Percentiles rank a stretch among this genome's conserved stretches.
Conservation (phyloP, 768 basidiomycete genomes). For the Boletus insuetus region DNA sequence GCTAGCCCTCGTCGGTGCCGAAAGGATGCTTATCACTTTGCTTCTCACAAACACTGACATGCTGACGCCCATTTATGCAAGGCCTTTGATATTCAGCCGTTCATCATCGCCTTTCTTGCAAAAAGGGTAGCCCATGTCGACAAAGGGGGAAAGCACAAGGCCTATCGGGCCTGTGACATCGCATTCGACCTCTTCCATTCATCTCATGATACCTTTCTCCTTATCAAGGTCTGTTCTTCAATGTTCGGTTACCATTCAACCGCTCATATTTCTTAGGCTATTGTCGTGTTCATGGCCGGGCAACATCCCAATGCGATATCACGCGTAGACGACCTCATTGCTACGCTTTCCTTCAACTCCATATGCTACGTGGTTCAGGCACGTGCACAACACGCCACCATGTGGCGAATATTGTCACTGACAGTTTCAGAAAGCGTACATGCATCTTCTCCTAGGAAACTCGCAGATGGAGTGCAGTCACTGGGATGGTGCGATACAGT, state of each 20-base stretch:
- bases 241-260: background rate
- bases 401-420: background rate
- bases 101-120: background rate
- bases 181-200: background rate
- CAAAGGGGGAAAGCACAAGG: background rate
- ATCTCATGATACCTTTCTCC: background rate
- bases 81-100: background rate
- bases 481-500: background rate
- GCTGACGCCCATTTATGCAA: background rate
- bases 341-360: background rate
- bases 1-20: background rate
- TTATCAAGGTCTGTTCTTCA: background rate
- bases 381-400: background rate
- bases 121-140: background rate
- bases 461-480: background rate
- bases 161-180: background rate
- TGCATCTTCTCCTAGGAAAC: background rate
- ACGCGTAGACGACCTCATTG: background rate
- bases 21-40: background rate
- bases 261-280: background rate
- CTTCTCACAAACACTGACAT: background rate
- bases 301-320: background rate
- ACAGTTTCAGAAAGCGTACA: background rate
- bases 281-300: background rate
- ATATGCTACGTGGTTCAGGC: background rate